Base-by-base conservation (phyloP, 139 green algal species). In the Coelastrella sp. region DNA sequence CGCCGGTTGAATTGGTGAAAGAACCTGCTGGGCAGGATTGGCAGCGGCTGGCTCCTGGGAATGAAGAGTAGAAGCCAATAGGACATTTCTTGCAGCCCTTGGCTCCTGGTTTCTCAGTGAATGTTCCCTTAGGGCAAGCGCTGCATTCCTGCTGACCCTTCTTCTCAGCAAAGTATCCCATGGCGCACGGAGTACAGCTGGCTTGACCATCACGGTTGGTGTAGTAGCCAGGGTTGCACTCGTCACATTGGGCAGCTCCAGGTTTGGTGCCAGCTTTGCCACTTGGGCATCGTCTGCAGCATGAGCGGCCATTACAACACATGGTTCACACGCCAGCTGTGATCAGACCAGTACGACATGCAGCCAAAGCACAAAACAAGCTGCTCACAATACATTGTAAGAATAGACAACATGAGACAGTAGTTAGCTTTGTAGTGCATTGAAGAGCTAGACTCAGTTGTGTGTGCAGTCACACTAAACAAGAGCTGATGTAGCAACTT, bases 31-130 rank as follows among this genome's bases (percentile, higher is more conserved):
- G 82, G 69, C 82, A 87, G 4, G 71, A 76, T 71, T 67, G 38
- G 59, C 82, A 87, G n/a, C 59, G 63, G 37, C 50, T 64, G 35
- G 69, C 35, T 35, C 82, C 82, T 3, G 53, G 7, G 17, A 37
- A 50, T 21, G 69, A 13, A 7, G 82, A 63, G 57, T 57, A 87
- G 38, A 82, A 87, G 35, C 82, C 82, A 27, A 82, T 76, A 2
- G 63, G 50, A 51, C 84, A 88, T n/a, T 57, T 60, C 37, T 50
- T 75, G 84, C 84, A 88, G 32, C 51, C n/a, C 23, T 51, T 74
- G 34, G 50, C 27, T 32, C 35, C 84, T 0, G 64, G 30, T 9
- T 74, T 83, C 25, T 85, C 64, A 1, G 84, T 79, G 37, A 81
- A 84, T n/a, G 34, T 38, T 43, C 84, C 84, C 38, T 72, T 81